phyloP scores from a whole-genome alignment of 2,329 filamentous ascomycete species.

The Xenosphaeropsis pyriputrescens region DNA sequence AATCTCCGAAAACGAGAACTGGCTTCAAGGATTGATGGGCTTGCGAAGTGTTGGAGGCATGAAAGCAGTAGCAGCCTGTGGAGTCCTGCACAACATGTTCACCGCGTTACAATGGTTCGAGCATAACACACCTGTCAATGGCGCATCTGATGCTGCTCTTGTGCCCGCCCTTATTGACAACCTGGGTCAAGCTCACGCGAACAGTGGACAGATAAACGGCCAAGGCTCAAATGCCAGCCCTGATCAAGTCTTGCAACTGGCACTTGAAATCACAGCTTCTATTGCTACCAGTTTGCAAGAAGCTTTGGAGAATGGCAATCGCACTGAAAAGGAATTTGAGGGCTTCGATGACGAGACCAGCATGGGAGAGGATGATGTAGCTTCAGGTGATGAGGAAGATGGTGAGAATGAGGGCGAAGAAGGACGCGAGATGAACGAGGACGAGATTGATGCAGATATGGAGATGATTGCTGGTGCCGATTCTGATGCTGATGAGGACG shows the following conservation, averaged over 20 bases:
- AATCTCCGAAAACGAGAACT: conserved; percentile 33
- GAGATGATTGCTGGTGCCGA: conserved; percentile 40
- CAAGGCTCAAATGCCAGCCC: conserved; percentile 9
- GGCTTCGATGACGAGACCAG: conserved; percentile 22
- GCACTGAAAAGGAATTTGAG: conserved; percentile 23
- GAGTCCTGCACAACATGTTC: conserved; percentile 48
- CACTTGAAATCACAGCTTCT: conserved; percentile 47
- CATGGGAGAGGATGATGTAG: conserved; percentile 24
- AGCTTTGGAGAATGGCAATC: conserved; percentile 29
- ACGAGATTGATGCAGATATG: conserved; percentile 49
- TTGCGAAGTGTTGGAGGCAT: conserved; percentile 31
- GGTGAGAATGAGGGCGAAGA: conserved; percentile 21
- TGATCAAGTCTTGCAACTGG: conserved; percentile 22
- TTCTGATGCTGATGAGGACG: conserved; percentile 20
- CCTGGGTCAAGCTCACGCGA: conserved; percentile 10
- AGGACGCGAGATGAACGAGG: conserved; percentile 39
- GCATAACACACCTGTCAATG: conserved; percentile 29
- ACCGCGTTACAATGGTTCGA: conserved; percentile 36
- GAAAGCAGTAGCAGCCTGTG: conserved; percentile 40
- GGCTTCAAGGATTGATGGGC: conserved; percentile 32
- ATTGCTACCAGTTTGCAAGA: conserved; percentile 45
- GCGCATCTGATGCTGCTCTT: conserved; percentile 33
- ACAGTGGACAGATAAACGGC: conserved; percentile 8
- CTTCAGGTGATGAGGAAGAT: conserved; percentile 22
- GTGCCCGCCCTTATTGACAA: conserved; percentile 26